A percentile compares a stretch with the other conserved stretches of the same genome.
Conservation (phyloP, 1,139 yeast genomes). For the Chernovozyma sophiae-reginae region DNA sequence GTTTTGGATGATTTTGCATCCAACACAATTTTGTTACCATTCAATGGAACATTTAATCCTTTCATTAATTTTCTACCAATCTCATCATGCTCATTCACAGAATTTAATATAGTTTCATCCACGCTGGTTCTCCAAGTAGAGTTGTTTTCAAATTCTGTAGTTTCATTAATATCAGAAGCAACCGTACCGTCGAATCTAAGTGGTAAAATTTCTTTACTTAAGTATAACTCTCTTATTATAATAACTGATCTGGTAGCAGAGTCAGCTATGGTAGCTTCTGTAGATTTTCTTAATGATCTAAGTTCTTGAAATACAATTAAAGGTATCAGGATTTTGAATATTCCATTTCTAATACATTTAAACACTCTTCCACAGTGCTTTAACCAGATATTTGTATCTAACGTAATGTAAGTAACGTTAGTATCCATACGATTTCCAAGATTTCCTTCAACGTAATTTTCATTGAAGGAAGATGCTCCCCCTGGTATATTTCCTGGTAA, state of each 20-base stretch:
- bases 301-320: constrained; percentile 76
- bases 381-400: constrained; percentile 79
- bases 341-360: constrained; percentile 60
- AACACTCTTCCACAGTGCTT: constrained; percentile 75
- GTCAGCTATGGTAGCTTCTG: constrained; percentile 72
- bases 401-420: constrained; percentile 53
- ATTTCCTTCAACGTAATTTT: constrained; percentile 28
- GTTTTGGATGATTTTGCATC: constrained; percentile 33
- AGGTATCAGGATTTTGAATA: constrained; percentile 59
- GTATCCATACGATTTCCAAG: constrained; percentile 52
- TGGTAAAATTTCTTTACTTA: constrained; percentile 49
- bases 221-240: constrained; percentile 62
- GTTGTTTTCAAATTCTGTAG: constrained; percentile 59
- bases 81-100: constrained; percentile 47
- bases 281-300: constrained; percentile 67
- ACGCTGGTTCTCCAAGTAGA: constrained; percentile 61
- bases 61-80: constrained; percentile 35
- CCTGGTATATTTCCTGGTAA: constrained; percentile 1
- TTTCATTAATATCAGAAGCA: constrained; percentile 52
- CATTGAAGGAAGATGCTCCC: constrained; percentile 3
- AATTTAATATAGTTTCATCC: constrained; percentile 55
- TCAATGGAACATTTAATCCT: constrained; percentile 29
- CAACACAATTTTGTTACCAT: constrained; percentile 16
- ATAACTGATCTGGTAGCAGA: constrained; percentile 80
- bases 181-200: constrained; percentile 54